These are phyloP conservation scores for Trichoderma pleuroti DNA, from an alignment of 2,329 filamentous ascomycete genomes.

Conservation along the genomic window DNA sequence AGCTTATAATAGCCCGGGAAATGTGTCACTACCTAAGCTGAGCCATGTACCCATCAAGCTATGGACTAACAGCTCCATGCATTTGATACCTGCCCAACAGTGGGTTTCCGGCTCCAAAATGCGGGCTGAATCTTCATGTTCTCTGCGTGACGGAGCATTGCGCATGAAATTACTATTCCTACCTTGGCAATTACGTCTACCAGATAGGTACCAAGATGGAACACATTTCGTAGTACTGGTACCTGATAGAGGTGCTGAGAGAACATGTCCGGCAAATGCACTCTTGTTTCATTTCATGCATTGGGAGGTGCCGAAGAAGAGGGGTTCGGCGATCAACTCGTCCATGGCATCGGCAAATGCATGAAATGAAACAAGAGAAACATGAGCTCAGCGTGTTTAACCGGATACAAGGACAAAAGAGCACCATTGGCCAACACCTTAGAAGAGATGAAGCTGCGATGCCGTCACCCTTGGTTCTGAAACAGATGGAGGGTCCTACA, in stretches of 20 bases:
- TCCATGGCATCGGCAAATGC: not conserved
- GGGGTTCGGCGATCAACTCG: not conserved
- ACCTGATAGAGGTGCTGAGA: not conserved
- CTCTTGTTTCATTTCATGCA: not conserved
- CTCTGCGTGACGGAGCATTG: not conserved
- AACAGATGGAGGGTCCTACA: not conserved
- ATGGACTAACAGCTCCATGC: not conserved
- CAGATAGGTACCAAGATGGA: too few relatives aligned
- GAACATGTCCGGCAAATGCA: not conserved
- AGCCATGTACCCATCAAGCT: not conserved
- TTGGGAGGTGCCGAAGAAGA: not conserved
- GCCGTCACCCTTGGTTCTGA: slow-evolving; percentile 3
- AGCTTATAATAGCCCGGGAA: not conserved
- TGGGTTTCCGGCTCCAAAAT: not conserved
- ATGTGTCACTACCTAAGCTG: not conserved
- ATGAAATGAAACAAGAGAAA: not conserved
- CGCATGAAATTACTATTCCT: not conserved
- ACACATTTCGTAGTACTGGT: not conserved
- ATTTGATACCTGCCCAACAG: not conserved
- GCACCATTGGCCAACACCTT: not conserved
- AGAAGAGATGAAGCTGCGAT: not conserved
- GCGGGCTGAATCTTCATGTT: not conserved
- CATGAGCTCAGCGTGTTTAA: not conserved
- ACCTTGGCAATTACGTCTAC: not conserved
- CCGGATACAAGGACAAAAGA: not conserved